A percentile compares a stretch with the other conserved stretches of the same genome.
phyloP scores from a whole-genome alignment of 2,329 filamentous ascomycete genomes.

The Ascochyta fabae region DNA sequence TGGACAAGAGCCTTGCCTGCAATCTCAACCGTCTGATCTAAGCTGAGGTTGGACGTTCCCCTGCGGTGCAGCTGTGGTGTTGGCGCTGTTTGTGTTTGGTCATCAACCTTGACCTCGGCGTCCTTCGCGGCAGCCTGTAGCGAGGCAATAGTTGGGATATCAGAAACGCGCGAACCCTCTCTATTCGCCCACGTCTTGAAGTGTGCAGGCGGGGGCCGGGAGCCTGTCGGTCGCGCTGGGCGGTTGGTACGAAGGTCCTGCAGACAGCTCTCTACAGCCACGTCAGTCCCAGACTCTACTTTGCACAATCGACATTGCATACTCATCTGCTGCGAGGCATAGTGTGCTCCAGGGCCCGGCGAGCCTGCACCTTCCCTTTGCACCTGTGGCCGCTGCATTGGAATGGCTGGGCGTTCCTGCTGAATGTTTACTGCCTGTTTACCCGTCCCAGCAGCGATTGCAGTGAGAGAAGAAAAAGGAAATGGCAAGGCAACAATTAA shows the following conservation, averaged over 20 bases:
- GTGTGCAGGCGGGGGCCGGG: constrained; percentile 67
- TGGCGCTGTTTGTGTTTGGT: constrained; percentile 22
- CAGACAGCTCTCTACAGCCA: constrained; percentile 69
- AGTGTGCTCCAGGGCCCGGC: constrained; percentile 45
- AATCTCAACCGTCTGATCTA: constrained; percentile 34
- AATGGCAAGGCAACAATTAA: not conserved
- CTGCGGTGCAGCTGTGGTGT: constrained; percentile 38
- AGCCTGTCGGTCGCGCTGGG: constrained; percentile 71
- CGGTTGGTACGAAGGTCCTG: constrained; percentile 73
- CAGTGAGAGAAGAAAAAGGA: not conserved
- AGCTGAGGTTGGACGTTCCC: constrained; percentile 39
- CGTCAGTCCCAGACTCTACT: not conserved
- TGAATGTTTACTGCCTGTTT: constrained; percentile 19
- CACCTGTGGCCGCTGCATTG: constrained; percentile 41
- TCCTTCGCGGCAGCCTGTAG: constrained; percentile 37
- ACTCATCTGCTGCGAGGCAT: constrained; percentile 50
- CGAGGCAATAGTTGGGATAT: constrained; percentile 36
- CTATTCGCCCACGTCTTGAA: constrained; percentile 48
- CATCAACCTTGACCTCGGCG: constrained; percentile 29
- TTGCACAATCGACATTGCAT: constrained; percentile 14
- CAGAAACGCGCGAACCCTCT: constrained; percentile 28
- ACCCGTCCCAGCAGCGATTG: not conserved
- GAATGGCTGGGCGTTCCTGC: not conserved
- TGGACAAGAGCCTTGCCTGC: constrained; percentile 44
- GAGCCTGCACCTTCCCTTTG: constrained; percentile 46